Evolutionary conservation across 176 grass and related monocot genomes (phyloP), one percentile per base, ranked within the genome.

Genomic region (Ensete glaucum): DNA sequence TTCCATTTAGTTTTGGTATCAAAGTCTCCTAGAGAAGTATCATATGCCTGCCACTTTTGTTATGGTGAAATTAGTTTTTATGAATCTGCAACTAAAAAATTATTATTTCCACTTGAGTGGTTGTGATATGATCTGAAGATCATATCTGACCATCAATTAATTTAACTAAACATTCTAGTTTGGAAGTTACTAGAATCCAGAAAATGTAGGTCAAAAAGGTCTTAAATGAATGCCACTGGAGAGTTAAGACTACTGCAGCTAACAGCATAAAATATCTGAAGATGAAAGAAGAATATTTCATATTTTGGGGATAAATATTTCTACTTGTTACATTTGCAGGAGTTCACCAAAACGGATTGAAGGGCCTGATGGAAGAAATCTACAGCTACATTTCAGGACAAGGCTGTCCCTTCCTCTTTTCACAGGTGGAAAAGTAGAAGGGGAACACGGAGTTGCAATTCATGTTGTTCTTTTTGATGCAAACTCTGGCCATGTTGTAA

Each of bases 321-420:
- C 9, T 27, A 75, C 15, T 21, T 49, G 13, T 17, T 48, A 19
- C 29, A 59, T 19, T 10, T 51, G 12, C 60, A 77, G 75, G 75
- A 50, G 27, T 4, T 77, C 75, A 24, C 75, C 75, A 16, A 77
- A 77, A 65, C 59, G 49, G 52, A 65, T 77, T 53, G 75, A 77
- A 77, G 75, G 75, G 21, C 75, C 75, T 64, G 75, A 77, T 65
- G 75, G 75, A 24, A 63, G 75, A 77, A 77, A 77, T 52, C 43
- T 77, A 48, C 75, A 64, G 60, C 59, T 77, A 11, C 75, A 52
- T 12, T 77, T 77, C 48, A 65, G 43, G 60, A 52, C 75, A 65
- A 63, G 60, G 49, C 27, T 77, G 16, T 65, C 75, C 2, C 60
- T 64, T 50, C 75, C 58, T 23, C 58, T 77, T 77, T 77, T 77